phyloP scores from a whole-genome alignment of 2,329 filamentous ascomycete genomes.

The Aspergillus quadricinctus region DNA sequence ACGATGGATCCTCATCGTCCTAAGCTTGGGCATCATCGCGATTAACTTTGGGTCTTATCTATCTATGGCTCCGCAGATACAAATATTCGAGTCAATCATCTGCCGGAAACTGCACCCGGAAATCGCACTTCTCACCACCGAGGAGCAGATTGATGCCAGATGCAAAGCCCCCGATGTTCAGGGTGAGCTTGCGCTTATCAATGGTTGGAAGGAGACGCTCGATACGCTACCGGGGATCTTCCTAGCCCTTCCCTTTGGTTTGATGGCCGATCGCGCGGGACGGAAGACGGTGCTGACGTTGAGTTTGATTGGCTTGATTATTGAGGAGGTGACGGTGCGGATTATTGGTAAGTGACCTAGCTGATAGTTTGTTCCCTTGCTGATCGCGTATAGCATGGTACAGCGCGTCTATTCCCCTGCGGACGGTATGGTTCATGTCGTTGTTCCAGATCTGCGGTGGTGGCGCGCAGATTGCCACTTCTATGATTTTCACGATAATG shows the following conservation, averaged over 20 bases:
- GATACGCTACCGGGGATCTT: constrained; percentile 8
- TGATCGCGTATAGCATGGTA: constrained; percentile 4
- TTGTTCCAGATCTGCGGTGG: constrained; percentile 13
- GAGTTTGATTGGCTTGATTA: constrained; percentile 3
- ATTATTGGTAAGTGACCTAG: constrained; percentile 6
- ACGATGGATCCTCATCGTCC: constrained; percentile 3
- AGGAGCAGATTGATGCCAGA: background rate
- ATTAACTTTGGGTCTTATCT: constrained; percentile 9
- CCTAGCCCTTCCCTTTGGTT: constrained; percentile 10
- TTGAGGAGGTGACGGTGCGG: constrained; percentile 5
- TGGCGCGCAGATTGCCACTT: constrained; percentile 5
- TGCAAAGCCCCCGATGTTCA: constrained; percentile 11
- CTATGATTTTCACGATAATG: constrained; percentile 7
- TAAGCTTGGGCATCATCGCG: constrained; percentile 5
- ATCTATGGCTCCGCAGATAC: constrained; percentile 10
- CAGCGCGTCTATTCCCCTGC: constrained; percentile 4
- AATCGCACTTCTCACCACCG: background rate
- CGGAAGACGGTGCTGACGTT: constrained; percentile 6
- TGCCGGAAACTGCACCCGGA: constrained; percentile 9
- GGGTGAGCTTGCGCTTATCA: constrained; percentile 9
- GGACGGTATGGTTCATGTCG: constrained; percentile 10
- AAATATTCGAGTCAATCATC: constrained; percentile 11
- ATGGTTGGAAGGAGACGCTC: constrained; percentile 10
- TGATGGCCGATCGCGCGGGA: constrained; percentile 11
- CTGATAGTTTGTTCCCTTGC: background rate